These are phyloP conservation scores for Diplosphaera chodatii DNA, from an alignment of 139 green algal species.

Conservation along the genomic window DNA sequence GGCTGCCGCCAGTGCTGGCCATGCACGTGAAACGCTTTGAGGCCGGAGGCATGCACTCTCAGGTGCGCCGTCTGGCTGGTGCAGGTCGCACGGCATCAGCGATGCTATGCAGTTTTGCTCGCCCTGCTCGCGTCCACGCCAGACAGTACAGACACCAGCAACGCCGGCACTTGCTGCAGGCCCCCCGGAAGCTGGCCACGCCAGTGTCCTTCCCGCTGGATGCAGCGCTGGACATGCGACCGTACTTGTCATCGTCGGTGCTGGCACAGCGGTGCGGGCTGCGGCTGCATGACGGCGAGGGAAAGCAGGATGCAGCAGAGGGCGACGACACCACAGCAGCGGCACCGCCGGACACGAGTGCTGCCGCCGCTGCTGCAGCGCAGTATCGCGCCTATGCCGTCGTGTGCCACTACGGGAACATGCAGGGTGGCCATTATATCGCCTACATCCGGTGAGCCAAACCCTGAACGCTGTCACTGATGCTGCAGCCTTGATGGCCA, in stretches of 20 bases:
- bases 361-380: neutral
- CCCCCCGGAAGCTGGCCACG: constrained; percentile 66
- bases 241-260: constrained; percentile 58
- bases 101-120: neutral
- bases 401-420: constrained; percentile 70
- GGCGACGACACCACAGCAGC: neutral
- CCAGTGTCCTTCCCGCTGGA: constrained; percentile 63
- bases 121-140: neutral
- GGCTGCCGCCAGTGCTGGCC: constrained; percentile 75
- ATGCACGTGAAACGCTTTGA: constrained; percentile 92
- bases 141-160: neutral
- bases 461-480: neutral
- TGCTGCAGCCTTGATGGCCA: no score
- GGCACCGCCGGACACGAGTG: neutral
- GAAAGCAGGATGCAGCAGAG: neutral
- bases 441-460: constrained; percentile 45
- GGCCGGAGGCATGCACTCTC: constrained; percentile 30
- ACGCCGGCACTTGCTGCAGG: neutral
- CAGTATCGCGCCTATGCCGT: constrained; percentile 81
- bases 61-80: neutral
- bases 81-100: neutral
- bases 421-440: constrained; percentile 82
- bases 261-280: constrained; percentile 26
- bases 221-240: constrained; percentile 63
- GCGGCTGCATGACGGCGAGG: neutral